Base-by-base conservation (phyloP, 116 monocot genomes). In the Phalaenopsis hybrid region DNA sequence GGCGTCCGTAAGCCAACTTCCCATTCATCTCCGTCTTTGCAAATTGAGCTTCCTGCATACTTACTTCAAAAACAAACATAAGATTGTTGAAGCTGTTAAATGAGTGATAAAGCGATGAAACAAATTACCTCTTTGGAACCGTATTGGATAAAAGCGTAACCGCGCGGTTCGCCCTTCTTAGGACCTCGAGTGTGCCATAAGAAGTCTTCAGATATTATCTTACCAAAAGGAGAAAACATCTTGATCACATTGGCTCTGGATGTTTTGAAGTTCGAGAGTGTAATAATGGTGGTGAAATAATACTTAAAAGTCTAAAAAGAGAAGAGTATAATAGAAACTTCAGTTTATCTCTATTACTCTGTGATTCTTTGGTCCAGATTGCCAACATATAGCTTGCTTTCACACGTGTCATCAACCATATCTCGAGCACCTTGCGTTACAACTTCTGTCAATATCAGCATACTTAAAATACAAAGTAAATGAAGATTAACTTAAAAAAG, bases 121-220 rank as follows among this genome's bases (percentile, higher is more conserved):
- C 4, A 37, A 44, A 72, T 82, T 90, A 99, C 95, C 99, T 93
- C 93, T 85, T 90, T 91, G 21, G 85, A 85, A 77, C 88, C 87
- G 61, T 90, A 99, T 80, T 99, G 91, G 80, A 99, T 89, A 61
- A 95, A 99, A 78, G 88, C 95, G 83, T 95, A 99, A 37, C 99
- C 99, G 46, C 99, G 93, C 18, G 99, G 99, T 78, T 93, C 95
- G 44, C 99, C 99, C 74, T 91, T 87, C 82, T 90, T 99, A 25
- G 99, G 95, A 16, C 99, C 99, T 59, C 87, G 87, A 7, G 92
- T 99, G 81, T 99, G 99, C 95, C 90, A 93, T 77, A 99, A 77
- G 73, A 93, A 99, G 83, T 99, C 92, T 75, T 93, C 99, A 13
- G 92, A 89, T 43, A 92, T 73, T 59, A 99, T 95, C 77, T 89